phyloP scores from a whole-genome alignment of 192 early-diverging fungal species.

The Backusella tuberculispora region DNA sequence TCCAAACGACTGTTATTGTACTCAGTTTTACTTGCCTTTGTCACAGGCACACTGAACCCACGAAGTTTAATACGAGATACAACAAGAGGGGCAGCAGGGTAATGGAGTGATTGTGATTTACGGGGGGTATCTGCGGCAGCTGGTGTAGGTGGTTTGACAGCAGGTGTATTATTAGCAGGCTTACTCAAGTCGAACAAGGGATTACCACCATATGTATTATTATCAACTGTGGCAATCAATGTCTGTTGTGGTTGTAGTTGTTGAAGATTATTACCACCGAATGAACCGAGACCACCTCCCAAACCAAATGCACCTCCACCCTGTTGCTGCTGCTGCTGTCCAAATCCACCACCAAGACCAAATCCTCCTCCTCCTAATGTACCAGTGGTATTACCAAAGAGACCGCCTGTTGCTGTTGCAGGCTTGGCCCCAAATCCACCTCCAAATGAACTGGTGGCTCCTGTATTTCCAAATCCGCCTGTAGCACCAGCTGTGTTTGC shows the following conservation, averaged over 20 bases:
- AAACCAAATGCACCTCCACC: conserved; percentile 32
- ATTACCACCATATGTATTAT: conserved; percentile 86
- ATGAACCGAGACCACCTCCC: conserved; percentile 42
- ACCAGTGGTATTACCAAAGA: conserved; percentile 33
- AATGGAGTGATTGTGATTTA: conserved; percentile 73
- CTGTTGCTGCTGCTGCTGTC: conserved; percentile 42
- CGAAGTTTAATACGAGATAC: conserved; percentile 73
- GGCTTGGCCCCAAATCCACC: conserved; percentile 21
- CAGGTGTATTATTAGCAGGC: conserved; percentile 31
- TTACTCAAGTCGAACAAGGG: conserved; percentile 68
- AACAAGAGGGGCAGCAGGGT: conserved; percentile 74
- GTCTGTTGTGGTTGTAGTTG: conserved; percentile 9
- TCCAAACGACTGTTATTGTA: conserved; percentile 18
- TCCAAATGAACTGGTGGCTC: background rate
- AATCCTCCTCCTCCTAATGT: background rate
- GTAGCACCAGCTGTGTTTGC: conserved; percentile 29
- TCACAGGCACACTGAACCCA: conserved; percentile 51
- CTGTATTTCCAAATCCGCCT: conserved; percentile 24
- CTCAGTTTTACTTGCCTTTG: conserved; percentile 35
- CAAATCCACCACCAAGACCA: conserved; percentile 40
- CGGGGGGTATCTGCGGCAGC: conserved; percentile 49
- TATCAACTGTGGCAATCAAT: conserved; percentile 78
- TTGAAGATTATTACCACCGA: conserved; percentile 42
- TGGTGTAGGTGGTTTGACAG: background rate
- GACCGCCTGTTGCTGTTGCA: background rate